phyloP scores from a whole-genome alignment of 805 yeast genomes.

The Wickerhamomyces alni region DNA sequence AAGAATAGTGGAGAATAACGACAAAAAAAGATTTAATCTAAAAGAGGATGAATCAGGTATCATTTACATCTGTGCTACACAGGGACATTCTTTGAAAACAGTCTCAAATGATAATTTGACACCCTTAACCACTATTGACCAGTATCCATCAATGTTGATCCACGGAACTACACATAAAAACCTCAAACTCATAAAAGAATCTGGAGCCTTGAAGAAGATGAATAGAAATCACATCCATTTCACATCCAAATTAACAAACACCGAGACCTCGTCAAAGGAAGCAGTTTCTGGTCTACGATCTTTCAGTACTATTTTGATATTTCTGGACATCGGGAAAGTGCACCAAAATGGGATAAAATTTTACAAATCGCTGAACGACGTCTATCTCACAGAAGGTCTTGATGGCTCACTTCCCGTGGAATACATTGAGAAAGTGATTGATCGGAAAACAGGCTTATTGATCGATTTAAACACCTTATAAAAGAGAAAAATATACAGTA shows the following conservation, averaged over 20 bases:
- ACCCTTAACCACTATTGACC: conserved; percentile 28
- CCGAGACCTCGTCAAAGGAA: conserved; percentile 27
- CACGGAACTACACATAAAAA: conserved; percentile 71
- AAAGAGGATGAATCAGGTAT: conserved; percentile 19
- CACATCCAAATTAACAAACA: conserved; percentile 47
- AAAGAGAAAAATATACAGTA: no score
- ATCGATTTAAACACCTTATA: neutral
- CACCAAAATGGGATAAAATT: conserved; percentile 38
- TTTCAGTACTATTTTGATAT: conserved; percentile 50
- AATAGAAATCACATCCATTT: conserved; percentile 81
- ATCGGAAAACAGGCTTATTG: conserved; percentile 17
- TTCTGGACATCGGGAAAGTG: conserved; percentile 49
- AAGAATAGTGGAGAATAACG: conserved; percentile 56
- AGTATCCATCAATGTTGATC: conserved; percentile 49
- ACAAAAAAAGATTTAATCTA: conserved; percentile 65
- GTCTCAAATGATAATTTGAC: conserved; percentile 37
- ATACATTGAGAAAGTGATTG: conserved; percentile 37
- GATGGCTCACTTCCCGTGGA: conserved; percentile 43
- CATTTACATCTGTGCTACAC: conserved; percentile 71
- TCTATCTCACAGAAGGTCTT: conserved; percentile 62
- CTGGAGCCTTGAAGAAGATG: conserved; percentile 64
- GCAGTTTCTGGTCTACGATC: conserved; percentile 72
- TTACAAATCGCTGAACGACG: conserved; percentile 66
- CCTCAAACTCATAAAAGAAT: conserved; percentile 38
- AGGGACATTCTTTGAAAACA: conserved; percentile 72